Base-by-base conservation (phyloP, 805 yeast genomes). In the Teunomyces aglyptinius region DNA sequence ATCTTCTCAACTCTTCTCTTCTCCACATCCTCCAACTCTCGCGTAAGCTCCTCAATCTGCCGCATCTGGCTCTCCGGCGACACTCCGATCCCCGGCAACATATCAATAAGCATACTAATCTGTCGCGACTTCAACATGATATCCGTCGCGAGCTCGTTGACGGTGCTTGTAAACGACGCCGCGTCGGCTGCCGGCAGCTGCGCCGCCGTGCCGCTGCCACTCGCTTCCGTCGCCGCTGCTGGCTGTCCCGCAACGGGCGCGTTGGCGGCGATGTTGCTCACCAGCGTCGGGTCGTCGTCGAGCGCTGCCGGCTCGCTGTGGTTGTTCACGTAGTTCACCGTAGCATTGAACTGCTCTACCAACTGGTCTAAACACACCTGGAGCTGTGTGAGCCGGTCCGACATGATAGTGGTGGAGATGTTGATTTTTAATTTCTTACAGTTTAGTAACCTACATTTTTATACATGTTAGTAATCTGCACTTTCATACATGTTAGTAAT, bases 71-170 rank as follows among this genome's bases (percentile, higher is more conserved):
- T 84, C 38, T 76, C 79, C 19, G 87, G 86, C 1, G 91, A 81
- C 1, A 86, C 91, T 6, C 95, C 97, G 2, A 89, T 88, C 10
- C 97, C 98, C 0, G 99, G 99, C 36, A 92, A 70, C 2, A 96
- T 82, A 59, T 88, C 95, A 33, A 92, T 90, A 22, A 92, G 78
- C 57, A 87, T 83, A 33, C 88, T 78, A 12, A 92, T 86, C 63
- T 94, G 98, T 56, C 95, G 78, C 4, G 95, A 81, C 59, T 91
- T 91, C 48, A 89, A 67, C 20, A 91, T 87, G 6, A 92, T 78
- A 60, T 92, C 99, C 0, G 87, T 81, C 2, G 96, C 80, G 6
- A 94, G 73, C 60, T 94, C 98, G 54, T 80, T 81, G 40, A 82
- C 75, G 22, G 83, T 86, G 49, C 73, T 67, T 13, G 64, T 68